Evolutionary conservation across 2,329 filamentous ascomycete genomes (phyloP).

Genomic region (Xylariaceae sp.): DNA sequence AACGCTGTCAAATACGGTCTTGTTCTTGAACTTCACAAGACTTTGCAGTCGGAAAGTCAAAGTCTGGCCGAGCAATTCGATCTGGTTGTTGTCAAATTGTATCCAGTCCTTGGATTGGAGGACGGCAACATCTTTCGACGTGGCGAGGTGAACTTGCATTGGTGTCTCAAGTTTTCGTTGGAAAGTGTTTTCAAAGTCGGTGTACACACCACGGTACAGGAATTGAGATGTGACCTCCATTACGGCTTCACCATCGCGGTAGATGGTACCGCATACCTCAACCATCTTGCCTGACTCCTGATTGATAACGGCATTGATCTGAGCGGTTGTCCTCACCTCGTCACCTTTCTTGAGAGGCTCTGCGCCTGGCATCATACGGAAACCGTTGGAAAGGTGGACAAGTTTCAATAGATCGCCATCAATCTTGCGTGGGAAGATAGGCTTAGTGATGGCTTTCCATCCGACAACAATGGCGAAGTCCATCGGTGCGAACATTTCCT

Average conservation of each 20-base stretch:
- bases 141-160: constrained; percentile 85
- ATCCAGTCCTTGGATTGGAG: constrained; percentile 98
- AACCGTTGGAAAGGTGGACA: constrained; percentile 94
- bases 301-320: constrained; percentile 97
- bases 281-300: constrained; percentile 99
- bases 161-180: constrained; percentile 95
- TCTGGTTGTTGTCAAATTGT: constrained; percentile 72
- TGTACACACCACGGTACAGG: constrained; percentile 89
- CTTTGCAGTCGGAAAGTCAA: constrained; percentile 94
- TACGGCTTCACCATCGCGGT: constrained; percentile 75
- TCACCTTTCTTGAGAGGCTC: constrained; percentile 95
- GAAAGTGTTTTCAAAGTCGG: constrained; percentile 97
- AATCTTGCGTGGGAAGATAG: constrained; percentile 94
- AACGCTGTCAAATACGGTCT: constrained; percentile 84
- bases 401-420: constrained; percentile 95
- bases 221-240: constrained; percentile 99
- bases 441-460: constrained; percentile 99
- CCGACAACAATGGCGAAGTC: constrained; percentile 98
- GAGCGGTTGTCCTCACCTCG: constrained; percentile 85
- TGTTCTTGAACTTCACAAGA: constrained; percentile 91
- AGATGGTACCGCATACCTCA: constrained; percentile 97
- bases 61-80: constrained; percentile 88
- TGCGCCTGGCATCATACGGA: constrained; percentile 96
- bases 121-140: constrained; percentile 88
- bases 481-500: constrained; percentile 94